Evolutionary conservation across 1,139 yeast genomes (phyloP), one percentile per base, ranked within the genome.

Genomic region (Debaryomyces subglobosus): DNA sequence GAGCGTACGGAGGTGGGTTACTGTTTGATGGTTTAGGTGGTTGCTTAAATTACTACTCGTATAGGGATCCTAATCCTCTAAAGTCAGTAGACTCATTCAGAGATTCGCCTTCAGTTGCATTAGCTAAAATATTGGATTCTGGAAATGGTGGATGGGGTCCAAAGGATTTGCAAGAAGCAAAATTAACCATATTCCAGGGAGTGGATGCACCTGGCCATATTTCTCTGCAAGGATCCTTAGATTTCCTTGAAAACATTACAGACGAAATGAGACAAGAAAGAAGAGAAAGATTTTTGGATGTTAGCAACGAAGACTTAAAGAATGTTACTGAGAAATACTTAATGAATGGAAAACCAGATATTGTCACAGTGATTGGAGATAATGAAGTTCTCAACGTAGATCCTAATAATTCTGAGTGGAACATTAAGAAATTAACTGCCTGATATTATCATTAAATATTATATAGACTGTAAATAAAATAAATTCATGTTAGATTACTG

Each of bases 1-100:
- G 99, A 47, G 99, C 99, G 0, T 94, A 94, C 62, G 99, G 99
- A 7, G 98, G 97, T 10, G 99, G 99, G 2, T 87, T 96, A 13
- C 74, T 81, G 15, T 92, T 85, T 63, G 89, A 86, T 61, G 92
- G 95, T 0, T 65, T 90, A 25, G 91, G 89, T 47, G 98, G 98
- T 0, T 64, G 85, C 2, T 80, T 92, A 58, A 81, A 88, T 45
- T 91, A 80, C 69, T 95, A 87, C 68, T 90, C 97, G 0, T 94
- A 94, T 70, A 80, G 99, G 58, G 99, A 94, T 67, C 99, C 99
- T 15, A 85, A 89, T 54, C 90, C 97, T 0, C 64, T 79, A 35
- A 81, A 82, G 54, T 86, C 97, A 2, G 67, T 90, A 13, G 69
- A 75, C 5, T 79, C 86, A 1, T 88, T 89, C 63, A 67, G 71